A percentile compares a stretch with the other conserved stretches of the same genome.
These are phyloP conservation scores for Aspergillus phoenicis DNA, from an alignment of 2,329 filamentous ascomycete genomes.

Conservation along the genomic window DNA sequence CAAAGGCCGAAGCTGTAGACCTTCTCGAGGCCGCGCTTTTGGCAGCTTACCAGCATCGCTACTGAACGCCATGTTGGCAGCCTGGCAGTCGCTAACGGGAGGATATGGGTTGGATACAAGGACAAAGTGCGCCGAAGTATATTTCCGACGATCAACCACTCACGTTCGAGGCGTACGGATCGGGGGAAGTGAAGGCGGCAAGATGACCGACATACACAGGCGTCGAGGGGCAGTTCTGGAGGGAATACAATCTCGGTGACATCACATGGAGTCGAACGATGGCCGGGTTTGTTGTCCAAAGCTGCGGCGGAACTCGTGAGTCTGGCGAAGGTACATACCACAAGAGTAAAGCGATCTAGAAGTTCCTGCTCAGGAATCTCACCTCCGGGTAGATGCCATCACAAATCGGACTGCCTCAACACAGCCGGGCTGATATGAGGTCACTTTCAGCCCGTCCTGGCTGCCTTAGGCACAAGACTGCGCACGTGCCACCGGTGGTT, in stretches of 20 bases:
- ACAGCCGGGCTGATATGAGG: conserved; percentile 18
- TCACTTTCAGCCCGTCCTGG: conserved; percentile 12
- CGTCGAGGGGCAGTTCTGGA: conserved; percentile 21
- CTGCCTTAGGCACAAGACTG: conserved; percentile 19
- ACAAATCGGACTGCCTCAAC: not conserved
- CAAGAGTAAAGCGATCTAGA: not conserved
- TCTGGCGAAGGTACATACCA: conserved; percentile 9
- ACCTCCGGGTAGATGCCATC: not conserved
- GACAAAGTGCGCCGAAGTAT: conserved; percentile 1
- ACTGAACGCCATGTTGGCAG: conserved; percentile 25
- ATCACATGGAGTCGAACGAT: conserved; percentile 15
- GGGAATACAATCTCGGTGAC: conserved; percentile 20
- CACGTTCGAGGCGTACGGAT: not conserved
- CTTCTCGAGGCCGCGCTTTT: conserved; percentile 22
- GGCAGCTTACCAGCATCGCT: conserved; percentile 11
- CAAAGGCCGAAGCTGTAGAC: conserved; percentile 32
- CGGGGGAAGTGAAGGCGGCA: not conserved
- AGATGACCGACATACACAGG: conserved; percentile 11
- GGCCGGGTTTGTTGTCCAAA: conserved; percentile 11
- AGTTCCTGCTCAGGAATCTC: not conserved
- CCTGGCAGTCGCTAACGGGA: conserved; percentile 2
- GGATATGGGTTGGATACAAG: not conserved
- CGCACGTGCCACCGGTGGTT: conserved; percentile 26
- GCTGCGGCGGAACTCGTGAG: not conserved
- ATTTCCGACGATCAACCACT: conserved; percentile 2